These are phyloP conservation scores for Xylariaceae sp. DNA, from an alignment of 2,329 filamentous ascomycete species.

Conservation along the genomic window DNA sequence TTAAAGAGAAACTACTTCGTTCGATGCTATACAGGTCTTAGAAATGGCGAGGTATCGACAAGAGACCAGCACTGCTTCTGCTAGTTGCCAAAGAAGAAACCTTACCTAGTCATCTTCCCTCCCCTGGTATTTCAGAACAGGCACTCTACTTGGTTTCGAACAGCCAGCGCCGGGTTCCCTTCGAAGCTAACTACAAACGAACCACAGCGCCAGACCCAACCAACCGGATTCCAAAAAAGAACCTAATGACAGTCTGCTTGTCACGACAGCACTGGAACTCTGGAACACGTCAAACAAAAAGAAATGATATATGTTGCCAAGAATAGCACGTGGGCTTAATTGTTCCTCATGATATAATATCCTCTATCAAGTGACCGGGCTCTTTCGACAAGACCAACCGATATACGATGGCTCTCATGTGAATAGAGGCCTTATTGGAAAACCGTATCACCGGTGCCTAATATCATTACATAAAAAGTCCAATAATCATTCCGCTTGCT, in stretches of 20 bases:
- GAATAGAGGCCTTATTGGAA: conserved; percentile 9
- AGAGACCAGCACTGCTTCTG: not conserved
- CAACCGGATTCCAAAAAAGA: not conserved
- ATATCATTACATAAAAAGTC: conserved; percentile 31
- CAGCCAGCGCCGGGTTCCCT: too few relatives aligned
- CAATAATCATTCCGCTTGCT: conserved; percentile 35
- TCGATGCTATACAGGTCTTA: not conserved
- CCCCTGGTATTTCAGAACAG: not conserved
- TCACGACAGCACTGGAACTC: too few relatives aligned
- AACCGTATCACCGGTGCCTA: conserved; percentile 26
- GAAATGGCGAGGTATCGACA: not conserved
- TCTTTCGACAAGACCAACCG: not conserved
- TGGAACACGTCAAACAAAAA: not conserved
- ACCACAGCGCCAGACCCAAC: not conserved
- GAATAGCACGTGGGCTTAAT: not conserved
- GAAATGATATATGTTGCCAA: not conserved
- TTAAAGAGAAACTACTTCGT: not conserved
- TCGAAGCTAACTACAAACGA: too few relatives aligned
- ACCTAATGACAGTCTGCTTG: not conserved
- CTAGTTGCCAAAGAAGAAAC: not conserved
- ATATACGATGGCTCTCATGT: conserved; percentile 1
- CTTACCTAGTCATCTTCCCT: not conserved
- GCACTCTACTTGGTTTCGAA: not conserved
- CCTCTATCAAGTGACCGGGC: not conserved
- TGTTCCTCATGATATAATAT: conserved; percentile 2